These are phyloP conservation scores for Galerina marginata DNA, from an alignment of 768 basidiomycete genomes.

Conservation along the genomic window DNA sequence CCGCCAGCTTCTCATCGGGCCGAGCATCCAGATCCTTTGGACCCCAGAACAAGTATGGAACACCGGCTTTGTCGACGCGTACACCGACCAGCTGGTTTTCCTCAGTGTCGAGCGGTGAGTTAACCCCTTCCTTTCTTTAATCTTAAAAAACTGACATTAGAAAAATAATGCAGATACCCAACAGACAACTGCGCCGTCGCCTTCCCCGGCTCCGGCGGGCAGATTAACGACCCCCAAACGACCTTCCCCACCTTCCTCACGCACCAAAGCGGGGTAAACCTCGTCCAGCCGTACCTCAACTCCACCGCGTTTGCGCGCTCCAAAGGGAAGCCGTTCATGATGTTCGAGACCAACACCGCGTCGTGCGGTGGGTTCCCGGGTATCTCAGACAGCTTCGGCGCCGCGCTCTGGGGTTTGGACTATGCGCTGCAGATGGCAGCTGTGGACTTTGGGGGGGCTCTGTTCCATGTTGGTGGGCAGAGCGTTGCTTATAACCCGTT, in stretches of 20 bases:
- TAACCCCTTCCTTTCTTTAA: slow-evolving; percentile 5
- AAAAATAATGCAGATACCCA: slow-evolving; percentile 50
- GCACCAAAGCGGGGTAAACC: slow-evolving; percentile 56
- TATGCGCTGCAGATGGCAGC: slow-evolving; percentile 64
- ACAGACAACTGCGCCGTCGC: slow-evolving; percentile 64
- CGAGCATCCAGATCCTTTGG: slow-evolving; percentile 57
- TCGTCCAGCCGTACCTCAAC: slow-evolving; percentile 59
- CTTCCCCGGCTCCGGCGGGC: slow-evolving; percentile 48
- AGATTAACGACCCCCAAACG: slow-evolving; percentile 46
- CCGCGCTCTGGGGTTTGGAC: slow-evolving; percentile 68
- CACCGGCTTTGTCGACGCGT: slow-evolving; percentile 56
- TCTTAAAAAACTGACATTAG: too few relatives aligned
- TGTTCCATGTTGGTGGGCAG: slow-evolving; percentile 67
- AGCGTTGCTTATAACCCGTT: slow-evolving; percentile 62
- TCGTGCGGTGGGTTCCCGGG: slow-evolving; percentile 74
- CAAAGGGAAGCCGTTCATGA: slow-evolving; percentile 52
- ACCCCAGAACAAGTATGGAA: slow-evolving; percentile 57
- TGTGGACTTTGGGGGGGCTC: slow-evolving; percentile 53
- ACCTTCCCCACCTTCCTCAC: slow-evolving; percentile 66
- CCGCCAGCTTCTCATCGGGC: slow-evolving; percentile 59
- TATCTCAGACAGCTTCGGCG: slow-evolving; percentile 64
- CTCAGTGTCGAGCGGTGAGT: slow-evolving; percentile 65
- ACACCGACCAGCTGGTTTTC: slow-evolving; percentile 41
- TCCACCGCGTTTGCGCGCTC: slow-evolving; percentile 50
- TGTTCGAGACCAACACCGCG: slow-evolving; percentile 77